Percentiles rank a stretch among this genome's conserved stretches.
Evolutionary conservation across 2,329 filamentous ascomycete genomes (phyloP).

Genomic region (Cordyceps tenuipes): DNA sequence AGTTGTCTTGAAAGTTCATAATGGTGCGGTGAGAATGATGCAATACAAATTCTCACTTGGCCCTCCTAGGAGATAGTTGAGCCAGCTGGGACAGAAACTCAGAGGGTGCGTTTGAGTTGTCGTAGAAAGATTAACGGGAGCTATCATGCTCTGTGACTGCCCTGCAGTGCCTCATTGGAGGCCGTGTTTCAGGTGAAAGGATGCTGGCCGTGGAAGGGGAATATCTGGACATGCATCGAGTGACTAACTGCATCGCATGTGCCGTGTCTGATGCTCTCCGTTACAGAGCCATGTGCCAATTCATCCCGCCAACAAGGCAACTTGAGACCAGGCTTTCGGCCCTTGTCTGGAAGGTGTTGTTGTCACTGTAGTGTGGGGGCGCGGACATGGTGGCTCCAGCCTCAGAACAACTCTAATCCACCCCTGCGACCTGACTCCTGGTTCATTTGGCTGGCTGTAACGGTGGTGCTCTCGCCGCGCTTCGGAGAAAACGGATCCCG

Average conservation of each 20-base stretch:
- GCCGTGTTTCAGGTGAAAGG: background rate
- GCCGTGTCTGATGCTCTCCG: background rate
- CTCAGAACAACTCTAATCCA: background rate
- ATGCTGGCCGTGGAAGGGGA: background rate
- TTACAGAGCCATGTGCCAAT: background rate
- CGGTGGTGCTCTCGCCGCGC: background rate
- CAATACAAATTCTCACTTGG: background rate
- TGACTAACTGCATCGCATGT: background rate
- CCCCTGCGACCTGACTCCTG: background rate
- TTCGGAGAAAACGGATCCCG: background rate
- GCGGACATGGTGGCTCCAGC: background rate
- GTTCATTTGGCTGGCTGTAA: slow-evolving; percentile 4
- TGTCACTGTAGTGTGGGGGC: slow-evolving; percentile 4
- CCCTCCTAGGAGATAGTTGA: background rate
- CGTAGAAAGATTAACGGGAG: too few relatives aligned
- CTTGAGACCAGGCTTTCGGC: slow-evolving; percentile 8
- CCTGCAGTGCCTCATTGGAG: background rate
- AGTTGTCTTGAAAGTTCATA: background rate
- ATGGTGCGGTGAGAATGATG: background rate
- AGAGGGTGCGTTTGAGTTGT: too few relatives aligned
- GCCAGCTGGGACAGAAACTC: background rate
- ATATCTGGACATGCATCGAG: background rate
- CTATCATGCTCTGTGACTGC: too few relatives aligned
- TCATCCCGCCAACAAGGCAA: slow-evolving; percentile 1
- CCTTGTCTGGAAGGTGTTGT: slow-evolving; percentile 8